A percentile compares a stretch with the other conserved stretches of the same genome.
Conservation (phyloP, 1,139 yeast species). For the Blastobotrys indianensis region DNA sequence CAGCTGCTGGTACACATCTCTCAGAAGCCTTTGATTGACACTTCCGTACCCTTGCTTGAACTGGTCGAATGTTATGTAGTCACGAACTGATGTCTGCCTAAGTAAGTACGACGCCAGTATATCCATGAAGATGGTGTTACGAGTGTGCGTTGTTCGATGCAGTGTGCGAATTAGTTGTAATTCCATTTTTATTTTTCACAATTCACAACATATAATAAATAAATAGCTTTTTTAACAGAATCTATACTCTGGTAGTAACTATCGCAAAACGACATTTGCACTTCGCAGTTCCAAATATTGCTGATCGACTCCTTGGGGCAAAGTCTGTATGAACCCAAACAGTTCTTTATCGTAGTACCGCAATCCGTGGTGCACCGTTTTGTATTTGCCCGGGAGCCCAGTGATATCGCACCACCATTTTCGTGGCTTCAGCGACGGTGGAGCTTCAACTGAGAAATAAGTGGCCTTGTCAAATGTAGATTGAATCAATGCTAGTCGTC, state of each 20-base stretch:
- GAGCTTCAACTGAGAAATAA: constrained; percentile 58
- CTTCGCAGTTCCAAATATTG: constrained; percentile 83
- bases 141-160: not conserved
- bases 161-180: not conserved
- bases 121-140: constrained; percentile 3
- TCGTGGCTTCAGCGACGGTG: constrained; percentile 77
- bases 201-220: not conserved
- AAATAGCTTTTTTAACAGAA: not conserved
- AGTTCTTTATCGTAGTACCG: constrained; percentile 82
- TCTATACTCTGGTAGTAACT: constrained; percentile 11
- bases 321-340: constrained; percentile 66
- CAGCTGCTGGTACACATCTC: constrained; percentile 15
- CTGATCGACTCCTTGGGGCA: constrained; percentile 92
- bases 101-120: constrained; percentile 18
- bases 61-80: constrained; percentile 15
- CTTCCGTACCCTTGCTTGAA: constrained; percentile 15
- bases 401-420: constrained; percentile 92
- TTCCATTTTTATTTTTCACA: not conserved
- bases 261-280: constrained; percentile 77
- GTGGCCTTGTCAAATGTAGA: constrained; percentile 27
- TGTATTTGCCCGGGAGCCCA: constrained; percentile 75
- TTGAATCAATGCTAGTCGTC: constrained; percentile 38
- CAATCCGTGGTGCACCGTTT: constrained; percentile 63
- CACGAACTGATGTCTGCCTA: constrained; percentile 20
- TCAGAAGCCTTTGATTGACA: constrained; percentile 7